Conservation (phyloP, 1,139 yeast genomes). For the Taphrina flavorubra region DNA sequence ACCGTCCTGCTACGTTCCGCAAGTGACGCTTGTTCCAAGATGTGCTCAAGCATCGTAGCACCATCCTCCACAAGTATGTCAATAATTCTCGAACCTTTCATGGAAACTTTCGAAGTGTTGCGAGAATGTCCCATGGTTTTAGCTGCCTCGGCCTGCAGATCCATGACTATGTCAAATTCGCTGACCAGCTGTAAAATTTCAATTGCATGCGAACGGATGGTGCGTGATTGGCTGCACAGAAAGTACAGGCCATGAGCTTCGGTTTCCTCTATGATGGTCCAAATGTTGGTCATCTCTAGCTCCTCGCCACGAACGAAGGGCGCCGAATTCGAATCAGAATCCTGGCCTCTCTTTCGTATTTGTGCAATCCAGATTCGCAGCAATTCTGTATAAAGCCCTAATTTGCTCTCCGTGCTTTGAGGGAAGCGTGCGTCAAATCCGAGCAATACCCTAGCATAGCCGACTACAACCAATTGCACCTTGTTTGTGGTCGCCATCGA, state of each 20-base stretch:
- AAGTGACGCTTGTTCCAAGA: constrained; percentile 65
- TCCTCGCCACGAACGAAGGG: constrained; percentile 60
- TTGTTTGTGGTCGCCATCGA: constrained; percentile 70
- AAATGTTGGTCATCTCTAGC: constrained; percentile 75
- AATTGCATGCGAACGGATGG: constrained; percentile 74
- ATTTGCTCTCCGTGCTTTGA: constrained; percentile 58
- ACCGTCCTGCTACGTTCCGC: constrained; percentile 79
- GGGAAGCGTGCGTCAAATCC: constrained; percentile 63
- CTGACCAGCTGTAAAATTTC: constrained; percentile 76
- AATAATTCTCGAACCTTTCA: constrained; percentile 26
- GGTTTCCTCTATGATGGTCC: constrained; percentile 86
- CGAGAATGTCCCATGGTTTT: constrained; percentile 27
- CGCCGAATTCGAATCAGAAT: neutral
- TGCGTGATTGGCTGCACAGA: constrained; percentile 83
- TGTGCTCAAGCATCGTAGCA: constrained; percentile 57
- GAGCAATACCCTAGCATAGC: constrained; percentile 80
- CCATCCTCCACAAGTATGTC: constrained; percentile 49
- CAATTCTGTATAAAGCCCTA: constrained; percentile 76
- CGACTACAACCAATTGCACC: constrained; percentile 72
- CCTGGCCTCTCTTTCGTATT: constrained; percentile 53
- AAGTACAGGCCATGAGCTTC: constrained; percentile 96
- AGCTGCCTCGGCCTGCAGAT: constrained; percentile 56
- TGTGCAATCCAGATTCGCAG: constrained; percentile 80
- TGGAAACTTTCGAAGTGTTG: constrained; percentile 22
- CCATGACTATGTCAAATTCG: constrained; percentile 81